Conservation (phyloP, 2,329 filamentous ascomycete species). For the Alternaria postmessia region DNA sequence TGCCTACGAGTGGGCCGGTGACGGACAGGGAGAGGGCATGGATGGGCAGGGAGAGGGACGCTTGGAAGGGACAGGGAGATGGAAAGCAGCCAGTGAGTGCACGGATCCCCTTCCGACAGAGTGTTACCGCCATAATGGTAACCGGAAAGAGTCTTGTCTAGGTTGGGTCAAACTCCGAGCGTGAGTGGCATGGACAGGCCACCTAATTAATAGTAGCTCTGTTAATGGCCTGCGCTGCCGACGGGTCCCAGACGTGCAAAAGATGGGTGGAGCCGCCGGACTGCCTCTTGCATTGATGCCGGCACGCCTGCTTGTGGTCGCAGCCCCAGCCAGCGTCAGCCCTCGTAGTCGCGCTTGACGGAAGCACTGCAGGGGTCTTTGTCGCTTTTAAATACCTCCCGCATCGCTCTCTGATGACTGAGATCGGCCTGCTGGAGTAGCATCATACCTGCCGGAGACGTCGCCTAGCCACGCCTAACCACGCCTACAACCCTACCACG, state of each 20-base stretch:
- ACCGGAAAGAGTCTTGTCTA: slow-evolving; percentile 27
- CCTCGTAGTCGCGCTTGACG: slow-evolving; percentile 16
- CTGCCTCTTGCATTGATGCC: slow-evolving; percentile 23
- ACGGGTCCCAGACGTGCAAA: slow-evolving; percentile 30
- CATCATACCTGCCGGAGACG: slow-evolving; percentile 8
- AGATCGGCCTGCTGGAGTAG: slow-evolving; percentile 23
- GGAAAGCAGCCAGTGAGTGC: slow-evolving; percentile 15
- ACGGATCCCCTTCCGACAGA: slow-evolving; percentile 24
- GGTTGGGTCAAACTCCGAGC: slow-evolving; percentile 28
- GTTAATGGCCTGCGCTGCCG: slow-evolving; percentile 30
- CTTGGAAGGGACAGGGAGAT: slow-evolving; percentile 6
- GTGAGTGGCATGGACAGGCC: slow-evolving; percentile 26
- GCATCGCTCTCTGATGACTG: slow-evolving; percentile 32
- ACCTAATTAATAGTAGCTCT: slow-evolving; percentile 31
- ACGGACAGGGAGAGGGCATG: slow-evolving; percentile 9
- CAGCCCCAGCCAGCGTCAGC: slow-evolving; percentile 27
- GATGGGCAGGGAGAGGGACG: too few relatives aligned
- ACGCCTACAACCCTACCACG: neutral
- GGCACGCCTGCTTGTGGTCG: slow-evolving; percentile 22
- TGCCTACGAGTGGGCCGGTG: neutral
- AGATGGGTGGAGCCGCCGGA: slow-evolving; percentile 31
- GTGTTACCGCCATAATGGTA: slow-evolving; percentile 30
- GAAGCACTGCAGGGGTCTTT: slow-evolving; percentile 26
- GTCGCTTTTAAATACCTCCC: slow-evolving; percentile 39
- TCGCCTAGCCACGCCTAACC: neutral